phyloP scores from a whole-genome alignment of 352 stramenopile species.

The Pythium sukuiense region DNA sequence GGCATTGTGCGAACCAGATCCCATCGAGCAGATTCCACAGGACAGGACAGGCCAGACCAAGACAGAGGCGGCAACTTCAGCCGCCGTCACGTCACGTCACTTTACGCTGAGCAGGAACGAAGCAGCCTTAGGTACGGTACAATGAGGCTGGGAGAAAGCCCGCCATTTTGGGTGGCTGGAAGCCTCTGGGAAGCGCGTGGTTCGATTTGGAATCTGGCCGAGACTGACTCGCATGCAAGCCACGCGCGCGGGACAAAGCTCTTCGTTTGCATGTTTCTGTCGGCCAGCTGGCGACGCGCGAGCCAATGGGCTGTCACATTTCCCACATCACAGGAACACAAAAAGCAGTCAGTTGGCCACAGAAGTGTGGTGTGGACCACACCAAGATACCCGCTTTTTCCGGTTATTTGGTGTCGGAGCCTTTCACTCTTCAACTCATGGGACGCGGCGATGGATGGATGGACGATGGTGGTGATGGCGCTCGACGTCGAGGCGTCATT shows the following conservation, averaged over 20 bases:
- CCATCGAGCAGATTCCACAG: background rate
- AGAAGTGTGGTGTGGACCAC: constrained; percentile 9
- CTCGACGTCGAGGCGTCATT: too few relatives aligned
- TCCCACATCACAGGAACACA: constrained; percentile 3
- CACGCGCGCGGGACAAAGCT: constrained; percentile 8
- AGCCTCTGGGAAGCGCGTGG: background rate
- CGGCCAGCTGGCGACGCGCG: background rate
- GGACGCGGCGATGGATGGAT: background rate
- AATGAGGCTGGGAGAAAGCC: background rate
- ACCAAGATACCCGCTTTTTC: background rate
- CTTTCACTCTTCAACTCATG: background rate
- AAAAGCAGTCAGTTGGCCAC: background rate
- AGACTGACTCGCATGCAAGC: constrained; percentile 15
- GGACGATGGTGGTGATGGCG: background rate
- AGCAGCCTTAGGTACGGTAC: background rate
- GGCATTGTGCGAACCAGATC: constrained; percentile 21
- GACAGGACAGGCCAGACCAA: constrained; percentile 1
- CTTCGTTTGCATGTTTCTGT: constrained; percentile 21
- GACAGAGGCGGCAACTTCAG: constrained; percentile 19
- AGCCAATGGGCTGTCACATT: constrained; percentile 26
- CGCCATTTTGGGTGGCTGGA: background rate
- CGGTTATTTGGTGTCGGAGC: background rate
- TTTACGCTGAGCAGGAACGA: background rate
- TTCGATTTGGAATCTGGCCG: constrained; percentile 4
- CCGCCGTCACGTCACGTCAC: background rate